These are phyloP conservation scores for Tulasnella sp. DNA, from an alignment of 768 basidiomycete species.

Conservation along the genomic window DNA sequence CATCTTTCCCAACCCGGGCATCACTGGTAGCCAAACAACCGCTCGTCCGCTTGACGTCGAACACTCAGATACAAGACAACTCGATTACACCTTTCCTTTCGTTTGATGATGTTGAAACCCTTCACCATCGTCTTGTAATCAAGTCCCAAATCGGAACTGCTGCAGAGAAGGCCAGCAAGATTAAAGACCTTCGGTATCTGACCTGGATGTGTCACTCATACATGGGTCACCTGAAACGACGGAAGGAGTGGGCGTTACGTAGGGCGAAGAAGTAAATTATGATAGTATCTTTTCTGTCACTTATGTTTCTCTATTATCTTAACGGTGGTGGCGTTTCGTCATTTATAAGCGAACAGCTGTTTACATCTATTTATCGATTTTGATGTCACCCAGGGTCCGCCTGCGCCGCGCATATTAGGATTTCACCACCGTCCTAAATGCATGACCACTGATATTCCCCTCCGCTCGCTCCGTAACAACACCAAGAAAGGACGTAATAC, in stretches of 20 bases:
- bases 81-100: conserved; percentile 65
- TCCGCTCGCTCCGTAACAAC: background rate
- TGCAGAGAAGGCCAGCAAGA: background rate
- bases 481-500: too few relatives aligned
- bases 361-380: too few relatives aligned
- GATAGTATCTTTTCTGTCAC: too few relatives aligned
- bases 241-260: conserved; percentile 1
- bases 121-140: conserved; percentile 58
- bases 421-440: background rate
- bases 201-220: conserved; percentile 11
- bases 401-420: background rate
- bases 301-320: too few relatives aligned
- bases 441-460: conserved; percentile 4
- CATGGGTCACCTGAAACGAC: background rate
- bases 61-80: conserved; percentile 54
- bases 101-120: conserved; percentile 62
- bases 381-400: background rate
- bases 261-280: too few relatives aligned
- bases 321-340: too few relatives aligned
- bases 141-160: background rate
- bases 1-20: conserved; percentile 47
- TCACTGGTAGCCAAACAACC: conserved; percentile 40
- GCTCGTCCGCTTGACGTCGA: conserved; percentile 55
- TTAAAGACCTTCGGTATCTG: background rate
- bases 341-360: too few relatives aligned